Base-by-base conservation (phyloP, 2,329 filamentous ascomycete genomes). In the Lomentospora prolificans region DNA sequence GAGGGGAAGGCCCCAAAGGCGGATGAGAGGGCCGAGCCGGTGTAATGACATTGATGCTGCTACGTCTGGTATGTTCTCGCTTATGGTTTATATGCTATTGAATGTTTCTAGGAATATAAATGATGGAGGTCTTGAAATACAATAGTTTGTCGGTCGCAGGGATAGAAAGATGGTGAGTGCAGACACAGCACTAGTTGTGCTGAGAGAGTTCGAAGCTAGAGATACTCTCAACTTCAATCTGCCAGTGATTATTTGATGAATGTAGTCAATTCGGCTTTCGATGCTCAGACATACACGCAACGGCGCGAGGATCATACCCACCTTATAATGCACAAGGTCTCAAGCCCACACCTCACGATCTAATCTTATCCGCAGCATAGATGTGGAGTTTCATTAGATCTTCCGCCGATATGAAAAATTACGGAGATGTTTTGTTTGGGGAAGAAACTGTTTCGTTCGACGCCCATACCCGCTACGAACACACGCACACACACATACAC, bases 1-100 rank as follows among this genome's bases (percentile, higher is more conserved):
- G 14, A 70, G 66, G 17, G 70, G 67, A 24, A 84, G 65, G 53
- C 81, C 80, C 70, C 75, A 75, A 55, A 82, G 74, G 33, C 78
- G 78, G 56, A 84, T 69, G 33, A 77, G 69, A 56, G 76, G 78
- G 1, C 78, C 76, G 14, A 73, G 61, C 24, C 60, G 52, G 24
- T 60, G 57, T 25, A 48, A 24, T 53, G 36, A 12, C 48, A 53
- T 55, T n/a, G 50, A 14, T 19, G 19, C n/a, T n/a, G n/a, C n/a
- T n/a, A n/a, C n/a, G n/a, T n/a, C n/a, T n/a, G n/a, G n/a, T n/a
- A 12, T 53, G 27, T 36, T 31, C 14, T 52, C 3, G n/a, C 9
- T 19, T 46, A 17, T 17, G 10, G 41, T 19, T 14, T 46, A 9
- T 9, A 24, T 50, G 44, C n/a, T 50, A 27, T 24, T 50, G 24